Base-by-base conservation (phyloP, 176 grass and related monocot genomes). In the Avena insularis region DNA sequence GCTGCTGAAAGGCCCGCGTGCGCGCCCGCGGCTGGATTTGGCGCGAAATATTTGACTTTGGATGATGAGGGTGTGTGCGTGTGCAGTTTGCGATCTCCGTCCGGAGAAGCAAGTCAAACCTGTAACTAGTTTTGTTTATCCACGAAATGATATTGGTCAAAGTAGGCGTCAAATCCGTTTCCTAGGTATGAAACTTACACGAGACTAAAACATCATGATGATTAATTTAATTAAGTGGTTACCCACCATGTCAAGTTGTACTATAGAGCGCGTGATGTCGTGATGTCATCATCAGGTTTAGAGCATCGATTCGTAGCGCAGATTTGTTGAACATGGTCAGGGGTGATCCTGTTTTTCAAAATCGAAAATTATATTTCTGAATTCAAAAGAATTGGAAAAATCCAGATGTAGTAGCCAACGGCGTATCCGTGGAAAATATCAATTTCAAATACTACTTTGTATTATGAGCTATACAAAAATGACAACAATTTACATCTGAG, bases 21-120 rank as follows among this genome's bases (percentile, higher is more conserved):
- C 40, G 70, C 50, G 14, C 29, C 40, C 40, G 40, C 40, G 40
- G 5, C 40, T 64, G 68, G 29, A 13, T 83, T 90, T 83, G 80
- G 89, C 75, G 85, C 80, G 73, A 90, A 90, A 83, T 71, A 40
- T 72, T 72, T 72, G 69, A 72, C 69, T 72, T 47, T 45, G 2
- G 40, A 21, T 6, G 69, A 43, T 43, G 40, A 11, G 47, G 9
- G 1, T 2, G 76, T 76, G 72, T 15, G 16, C 23, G 45, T 10
- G 4, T 62, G n/a, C 9, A 1, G 4, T 13, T 67, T 36, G 64
- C 29, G 64, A 67, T 31, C 21, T 16, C 8, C 29, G 64, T 13
- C 29, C 4, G 14, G 64, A 9, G 64, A 67, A 67, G 31, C 29
- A 67, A 36, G 64, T 67, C 64, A 67, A 67, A 12, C 29, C 64